These are phyloP conservation scores for Skeletonema potamos DNA, from an alignment of 108 stramenopile species.

Conservation along the genomic window DNA sequence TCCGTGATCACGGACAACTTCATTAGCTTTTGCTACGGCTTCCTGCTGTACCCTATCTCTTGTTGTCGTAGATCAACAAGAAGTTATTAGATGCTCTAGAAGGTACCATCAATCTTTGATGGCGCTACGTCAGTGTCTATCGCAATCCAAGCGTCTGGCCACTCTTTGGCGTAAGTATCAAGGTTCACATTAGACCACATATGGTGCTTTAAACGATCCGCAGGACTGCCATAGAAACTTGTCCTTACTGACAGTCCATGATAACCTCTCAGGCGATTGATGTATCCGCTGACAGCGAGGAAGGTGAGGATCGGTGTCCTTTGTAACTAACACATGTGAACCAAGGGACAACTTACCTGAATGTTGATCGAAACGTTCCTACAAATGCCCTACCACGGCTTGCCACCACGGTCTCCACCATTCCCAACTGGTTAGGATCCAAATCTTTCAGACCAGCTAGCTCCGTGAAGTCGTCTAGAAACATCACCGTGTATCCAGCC, in stretches of 20 bases:
- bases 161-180: slow-evolving; percentile 64
- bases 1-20: no score
- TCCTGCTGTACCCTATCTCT: no score
- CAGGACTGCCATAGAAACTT: slow-evolving; percentile 62
- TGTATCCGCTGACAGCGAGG: slow-evolving; percentile 93
- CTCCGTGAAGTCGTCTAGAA: slow-evolving; percentile 73
- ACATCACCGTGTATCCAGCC: slow-evolving; percentile 54
- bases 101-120: slow-evolving; percentile 36
- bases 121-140: slow-evolving; percentile 65
- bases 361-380: slow-evolving; percentile 90
- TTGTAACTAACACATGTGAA: no score
- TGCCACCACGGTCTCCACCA: slow-evolving; percentile 90
- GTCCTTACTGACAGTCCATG: slow-evolving; percentile 70
- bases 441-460: slow-evolving; percentile 51
- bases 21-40: no score
- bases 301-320: no score
- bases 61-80: no score
- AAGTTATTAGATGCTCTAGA: slow-evolving; percentile 21
- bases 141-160: slow-evolving; percentile 73
- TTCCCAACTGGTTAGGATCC: slow-evolving; percentile 87
- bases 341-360: no score
- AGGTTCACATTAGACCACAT: slow-evolving; percentile 50
- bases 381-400: slow-evolving; percentile 76
- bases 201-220: slow-evolving; percentile 45
- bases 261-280: slow-evolving; percentile 78